Evolutionary conservation across 2,329 filamentous ascomycete species (phyloP).

Genomic region (Beauveria pseudobassiana): DNA sequence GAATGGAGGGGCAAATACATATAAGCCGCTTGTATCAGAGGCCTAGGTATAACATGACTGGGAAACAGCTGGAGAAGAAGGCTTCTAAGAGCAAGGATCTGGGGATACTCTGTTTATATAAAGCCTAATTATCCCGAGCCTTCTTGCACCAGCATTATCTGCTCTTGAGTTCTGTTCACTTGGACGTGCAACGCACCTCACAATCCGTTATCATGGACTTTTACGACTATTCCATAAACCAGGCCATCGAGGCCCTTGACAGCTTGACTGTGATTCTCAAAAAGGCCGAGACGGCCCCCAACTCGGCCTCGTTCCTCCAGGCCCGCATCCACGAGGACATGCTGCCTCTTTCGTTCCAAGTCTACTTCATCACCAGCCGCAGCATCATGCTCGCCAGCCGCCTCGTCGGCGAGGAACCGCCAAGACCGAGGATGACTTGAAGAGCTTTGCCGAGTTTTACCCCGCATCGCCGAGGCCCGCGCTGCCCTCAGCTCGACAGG

Average conservation of each 20-base stretch:
- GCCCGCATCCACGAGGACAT: slow-evolving; percentile 34
- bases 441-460: slow-evolving; percentile 27
- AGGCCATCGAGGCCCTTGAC: slow-evolving; percentile 24
- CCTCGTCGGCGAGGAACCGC: slow-evolving; percentile 24
- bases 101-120: not conserved
- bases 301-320: slow-evolving; percentile 23
- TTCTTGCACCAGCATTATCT: not conserved
- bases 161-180: not conserved
- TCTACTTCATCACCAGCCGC: slow-evolving; percentile 24
- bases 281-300: slow-evolving; percentile 27
- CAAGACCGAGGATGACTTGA: slow-evolving; percentile 18
- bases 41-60: not conserved
- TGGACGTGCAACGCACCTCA: not conserved
- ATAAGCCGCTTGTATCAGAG: not conserved
- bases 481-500: slow-evolving; percentile 25
- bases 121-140: not conserved
- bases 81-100: not conserved
- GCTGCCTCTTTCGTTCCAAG: slow-evolving; percentile 35
- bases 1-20: not conserved
- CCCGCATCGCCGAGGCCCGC: slow-evolving; percentile 25
- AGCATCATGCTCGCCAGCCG: slow-evolving; percentile 27
- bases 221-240: slow-evolving; percentile 31
- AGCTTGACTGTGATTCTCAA: slow-evolving; percentile 28
- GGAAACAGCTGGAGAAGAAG: not conserved
- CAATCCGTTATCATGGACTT: slow-evolving; percentile 26